Conservation (phyloP, 164 flowering plant genomes). For the Nymphaea colorata region DNA sequence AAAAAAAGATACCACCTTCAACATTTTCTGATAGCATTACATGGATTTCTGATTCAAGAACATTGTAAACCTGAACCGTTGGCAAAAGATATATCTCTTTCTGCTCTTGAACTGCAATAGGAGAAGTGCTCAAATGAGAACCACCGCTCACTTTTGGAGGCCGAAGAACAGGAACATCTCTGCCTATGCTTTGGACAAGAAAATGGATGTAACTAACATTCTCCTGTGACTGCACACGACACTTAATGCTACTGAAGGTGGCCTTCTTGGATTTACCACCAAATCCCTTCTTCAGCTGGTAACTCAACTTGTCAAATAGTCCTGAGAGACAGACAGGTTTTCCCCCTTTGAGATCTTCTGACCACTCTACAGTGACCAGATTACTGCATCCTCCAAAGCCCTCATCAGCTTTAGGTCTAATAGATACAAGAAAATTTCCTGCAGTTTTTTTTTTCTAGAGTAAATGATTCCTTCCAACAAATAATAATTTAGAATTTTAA, state of each 20-base stretch:
- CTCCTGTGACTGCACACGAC: conserved; percentile 35
- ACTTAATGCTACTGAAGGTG: conserved; percentile 55
- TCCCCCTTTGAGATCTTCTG: conserved; percentile 77
- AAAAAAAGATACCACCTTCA: conserved; percentile 29
- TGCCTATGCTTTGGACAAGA: conserved; percentile 60
- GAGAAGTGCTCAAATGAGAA: conserved; percentile 21
- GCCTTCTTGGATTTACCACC: conserved; percentile 34
- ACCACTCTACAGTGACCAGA: conserved; percentile 57
- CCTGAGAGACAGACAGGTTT: conserved; percentile 78
- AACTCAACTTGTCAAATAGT: conserved; percentile 65
- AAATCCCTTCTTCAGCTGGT: conserved; percentile 58
- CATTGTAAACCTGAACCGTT: conserved; percentile 60
- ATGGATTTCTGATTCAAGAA: conserved; percentile 50
- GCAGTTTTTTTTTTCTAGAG: conserved; percentile 12
- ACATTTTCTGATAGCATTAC: conserved; percentile 53
- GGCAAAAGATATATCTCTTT: conserved; percentile 88
- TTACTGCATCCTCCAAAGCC: conserved; percentile 11
- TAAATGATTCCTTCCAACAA: too few species aligned
- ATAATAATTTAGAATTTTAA: not conserved
- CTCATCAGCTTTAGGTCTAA: conserved; percentile 54
- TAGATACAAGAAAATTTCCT: conserved; percentile 83
- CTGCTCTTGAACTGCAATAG: conserved; percentile 67
- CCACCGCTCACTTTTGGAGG: conserved; percentile 33
- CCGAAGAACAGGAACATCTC: conserved; percentile 51
- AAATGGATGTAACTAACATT: conserved; percentile 40